Percentiles rank a stretch among this genome's conserved stretches.
Evolutionary conservation across 768 basidiomycete species (phyloP).

Genomic region (Leccinum subgranulosum): DNA sequence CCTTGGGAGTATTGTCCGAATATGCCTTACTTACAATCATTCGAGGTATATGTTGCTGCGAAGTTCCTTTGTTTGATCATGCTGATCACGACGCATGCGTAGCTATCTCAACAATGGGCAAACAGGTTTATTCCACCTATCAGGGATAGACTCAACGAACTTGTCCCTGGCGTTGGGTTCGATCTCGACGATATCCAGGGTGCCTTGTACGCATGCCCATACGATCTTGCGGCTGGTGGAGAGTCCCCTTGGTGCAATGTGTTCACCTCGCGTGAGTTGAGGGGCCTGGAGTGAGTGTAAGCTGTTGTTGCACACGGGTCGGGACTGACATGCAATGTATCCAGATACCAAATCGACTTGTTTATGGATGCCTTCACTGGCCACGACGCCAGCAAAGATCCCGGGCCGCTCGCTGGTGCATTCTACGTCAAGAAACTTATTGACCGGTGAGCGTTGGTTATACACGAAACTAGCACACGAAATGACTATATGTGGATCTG

Average conservation of each 20-base stretch:
- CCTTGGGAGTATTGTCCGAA: slow-evolving; percentile 36
- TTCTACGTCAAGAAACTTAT: slow-evolving; percentile 39
- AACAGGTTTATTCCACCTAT: slow-evolving; percentile 36
- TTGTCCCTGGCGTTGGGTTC: slow-evolving; percentile 33
- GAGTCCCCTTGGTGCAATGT: slow-evolving; percentile 41
- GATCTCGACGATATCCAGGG: slow-evolving; percentile 33
- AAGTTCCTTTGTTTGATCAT: neutral
- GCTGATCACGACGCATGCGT: neutral
- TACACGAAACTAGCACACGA: neutral
- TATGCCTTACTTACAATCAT: neutral
- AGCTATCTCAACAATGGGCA: slow-evolving; percentile 29
- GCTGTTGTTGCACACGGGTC: neutral
- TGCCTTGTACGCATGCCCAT: slow-evolving; percentile 41
- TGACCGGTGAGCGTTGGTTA: slow-evolving; percentile 26
- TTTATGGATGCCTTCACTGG: slow-evolving; percentile 28
- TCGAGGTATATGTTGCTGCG: neutral
- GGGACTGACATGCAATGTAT: neutral
- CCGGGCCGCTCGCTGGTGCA: slow-evolving; percentile 36
- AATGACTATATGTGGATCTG: neutral
- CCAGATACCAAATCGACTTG: slow-evolving; percentile 38
- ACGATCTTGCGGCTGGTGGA: slow-evolving; percentile 36
- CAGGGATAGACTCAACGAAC: slow-evolving; percentile 32
- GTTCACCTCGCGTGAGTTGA: slow-evolving; percentile 34
- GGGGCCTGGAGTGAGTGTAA: slow-evolving; percentile 33
- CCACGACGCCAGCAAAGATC: slow-evolving; percentile 23